A percentile compares a stretch with the other conserved stretches of the same genome.
These are phyloP conservation scores for Parachlorella kessleri DNA, from an alignment of 139 green algal species.

Conservation along the genomic window DNA sequence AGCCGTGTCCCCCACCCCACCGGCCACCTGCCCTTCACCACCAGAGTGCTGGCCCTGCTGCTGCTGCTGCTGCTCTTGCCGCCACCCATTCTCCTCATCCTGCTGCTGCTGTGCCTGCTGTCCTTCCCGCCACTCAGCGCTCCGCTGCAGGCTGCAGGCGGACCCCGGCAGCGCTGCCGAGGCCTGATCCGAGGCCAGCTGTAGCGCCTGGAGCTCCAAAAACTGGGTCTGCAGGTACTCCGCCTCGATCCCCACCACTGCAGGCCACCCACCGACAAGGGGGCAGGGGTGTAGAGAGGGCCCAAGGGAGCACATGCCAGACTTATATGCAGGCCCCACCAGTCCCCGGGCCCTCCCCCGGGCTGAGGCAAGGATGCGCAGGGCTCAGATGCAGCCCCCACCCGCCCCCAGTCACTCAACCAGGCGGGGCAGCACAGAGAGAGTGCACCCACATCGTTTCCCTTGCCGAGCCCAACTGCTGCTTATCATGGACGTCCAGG, in stretches of 20 bases:
- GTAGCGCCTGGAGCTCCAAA: constrained; percentile 20
- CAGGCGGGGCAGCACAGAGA: too few relatives aligned
- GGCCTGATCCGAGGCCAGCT: constrained; percentile 14
- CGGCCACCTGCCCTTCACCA: too few relatives aligned
- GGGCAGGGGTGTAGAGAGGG: background rate
- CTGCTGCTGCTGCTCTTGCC: too few relatives aligned
- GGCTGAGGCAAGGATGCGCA: background rate
- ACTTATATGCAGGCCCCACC: background rate
- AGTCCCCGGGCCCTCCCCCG: too few relatives aligned
- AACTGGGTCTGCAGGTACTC: constrained; percentile 30
- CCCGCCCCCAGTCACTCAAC: background rate
- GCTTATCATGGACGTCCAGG: background rate
- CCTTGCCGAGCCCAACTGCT: too few relatives aligned
- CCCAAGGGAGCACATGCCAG: background rate
- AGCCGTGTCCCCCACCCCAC: too few relatives aligned
- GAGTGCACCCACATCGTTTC: background rate
- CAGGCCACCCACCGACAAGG: too few relatives aligned
- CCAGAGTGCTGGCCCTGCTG: too few relatives aligned
- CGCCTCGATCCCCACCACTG: constrained; percentile 37
- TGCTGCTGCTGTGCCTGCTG: too few relatives aligned
- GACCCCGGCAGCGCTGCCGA: background rate
- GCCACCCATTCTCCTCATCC: too few relatives aligned
- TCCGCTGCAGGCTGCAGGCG: background rate
- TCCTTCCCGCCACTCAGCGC: too few relatives aligned
- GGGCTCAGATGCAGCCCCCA: background rate